Conservation (phyloP, 2,329 filamentous ascomycete genomes). For the Sporothrix phasma region DNA sequence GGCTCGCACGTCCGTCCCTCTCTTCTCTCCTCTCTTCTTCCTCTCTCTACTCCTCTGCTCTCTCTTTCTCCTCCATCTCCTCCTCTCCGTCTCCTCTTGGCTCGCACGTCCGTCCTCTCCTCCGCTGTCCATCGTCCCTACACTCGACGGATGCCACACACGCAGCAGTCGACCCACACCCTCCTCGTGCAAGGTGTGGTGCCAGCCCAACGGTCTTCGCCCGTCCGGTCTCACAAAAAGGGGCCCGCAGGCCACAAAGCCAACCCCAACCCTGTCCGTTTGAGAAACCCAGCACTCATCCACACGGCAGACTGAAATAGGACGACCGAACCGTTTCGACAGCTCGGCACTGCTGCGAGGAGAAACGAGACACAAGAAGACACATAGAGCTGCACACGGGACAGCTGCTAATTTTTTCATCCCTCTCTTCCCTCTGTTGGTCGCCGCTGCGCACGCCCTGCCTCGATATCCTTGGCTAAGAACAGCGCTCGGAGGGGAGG, state of each 20-base stretch:
- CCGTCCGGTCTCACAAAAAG: constrained; percentile 9
- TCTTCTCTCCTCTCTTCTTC: neutral
- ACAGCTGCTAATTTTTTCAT: neutral
- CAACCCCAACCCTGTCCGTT: neutral
- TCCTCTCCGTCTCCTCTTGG: neutral
- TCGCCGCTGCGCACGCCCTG: neutral
- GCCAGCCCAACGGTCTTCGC: constrained; percentile 11
- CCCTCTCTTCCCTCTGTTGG: neutral
- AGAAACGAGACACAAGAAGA: neutral
- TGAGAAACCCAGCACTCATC: neutral
- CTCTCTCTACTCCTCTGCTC: neutral
- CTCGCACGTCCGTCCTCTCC: neutral
- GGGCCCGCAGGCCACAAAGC: neutral
- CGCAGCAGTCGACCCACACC: constrained; percentile 1
- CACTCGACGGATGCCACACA: neutral
- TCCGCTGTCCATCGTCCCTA: neutral
- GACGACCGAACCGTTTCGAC: neutral
- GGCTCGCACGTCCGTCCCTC: neutral
- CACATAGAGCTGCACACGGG: neutral
- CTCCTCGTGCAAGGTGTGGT: constrained; percentile 3
- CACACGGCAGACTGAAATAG: neutral
- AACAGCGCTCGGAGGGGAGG: neutral
- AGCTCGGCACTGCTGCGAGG: neutral
- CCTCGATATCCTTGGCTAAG: constrained; percentile 1
- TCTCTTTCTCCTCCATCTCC: neutral